Conservation (phyloP, 108 stramenopile genomes). For the Skeletonema tropicum region DNA sequence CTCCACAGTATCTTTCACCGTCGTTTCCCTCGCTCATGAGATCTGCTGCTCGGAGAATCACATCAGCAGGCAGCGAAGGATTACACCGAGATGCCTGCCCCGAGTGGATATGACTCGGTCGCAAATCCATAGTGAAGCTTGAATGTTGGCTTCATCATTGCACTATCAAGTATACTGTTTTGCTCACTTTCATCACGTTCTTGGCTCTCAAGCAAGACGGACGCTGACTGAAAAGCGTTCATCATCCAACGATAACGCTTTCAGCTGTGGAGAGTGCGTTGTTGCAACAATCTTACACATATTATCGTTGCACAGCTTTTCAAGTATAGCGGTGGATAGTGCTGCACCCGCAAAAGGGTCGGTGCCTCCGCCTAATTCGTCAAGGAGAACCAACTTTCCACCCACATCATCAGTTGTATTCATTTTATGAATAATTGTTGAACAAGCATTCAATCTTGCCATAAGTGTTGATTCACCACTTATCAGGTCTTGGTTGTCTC, state of each 20-base stretch:
- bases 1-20: constrained; percentile 39
- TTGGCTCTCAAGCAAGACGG: constrained; percentile 51
- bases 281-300: constrained; percentile 69
- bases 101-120: constrained; percentile 79
- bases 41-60: constrained; percentile 65
- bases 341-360: constrained; percentile 77
- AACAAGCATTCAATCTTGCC: constrained; percentile 63
- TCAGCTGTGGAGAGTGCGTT: constrained; percentile 80
- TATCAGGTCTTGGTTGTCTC: constrained; percentile 69
- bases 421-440: constrained; percentile 53
- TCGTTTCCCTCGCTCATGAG: constrained; percentile 42
- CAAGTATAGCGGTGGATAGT: constrained; percentile 76
- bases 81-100: constrained; percentile 66
- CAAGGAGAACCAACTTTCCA: constrained; percentile 60
- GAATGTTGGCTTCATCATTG: constrained; percentile 53
- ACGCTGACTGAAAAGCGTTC: constrained; percentile 65
- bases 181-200: constrained; percentile 11
- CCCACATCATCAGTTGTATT: not conserved
- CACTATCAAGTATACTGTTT: constrained; percentile 2
- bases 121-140: constrained; percentile 72
- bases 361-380: constrained; percentile 84
- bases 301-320: constrained; percentile 46
- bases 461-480: constrained; percentile 79
- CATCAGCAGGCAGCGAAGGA: constrained; percentile 65
- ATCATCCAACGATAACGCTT: constrained; percentile 63